Evolutionary conservation across 169 alveolate genomes (phyloP).

Genomic region (Plasmodium reichenowi): DNA sequence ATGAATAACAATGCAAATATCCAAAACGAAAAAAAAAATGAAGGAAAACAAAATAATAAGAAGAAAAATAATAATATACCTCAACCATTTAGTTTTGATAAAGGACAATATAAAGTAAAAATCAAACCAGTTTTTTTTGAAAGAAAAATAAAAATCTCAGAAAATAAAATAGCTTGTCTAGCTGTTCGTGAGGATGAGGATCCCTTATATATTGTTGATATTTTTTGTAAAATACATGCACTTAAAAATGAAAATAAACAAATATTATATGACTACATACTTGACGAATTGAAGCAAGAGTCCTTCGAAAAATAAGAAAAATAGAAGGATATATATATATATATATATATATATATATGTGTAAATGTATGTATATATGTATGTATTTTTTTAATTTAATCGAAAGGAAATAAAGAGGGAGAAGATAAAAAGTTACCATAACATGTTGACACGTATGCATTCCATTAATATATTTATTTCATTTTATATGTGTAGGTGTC

Average conservation of each 20-base stretch:
- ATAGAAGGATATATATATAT: background rate
- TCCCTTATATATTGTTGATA: slow-evolving; percentile 69
- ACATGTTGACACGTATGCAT: too few relatives aligned
- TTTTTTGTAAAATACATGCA: slow-evolving; percentile 73
- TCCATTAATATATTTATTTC: too few relatives aligned
- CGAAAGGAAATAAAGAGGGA: slow-evolving; percentile 47
- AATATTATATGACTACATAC: slow-evolving; percentile 45
- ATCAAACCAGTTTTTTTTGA: slow-evolving; percentile 74
- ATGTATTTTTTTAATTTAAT: background rate
- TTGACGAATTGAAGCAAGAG: slow-evolving; percentile 37
- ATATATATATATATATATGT: slow-evolving; percentile 1
- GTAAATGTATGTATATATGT: background rate
- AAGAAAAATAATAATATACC: background rate
- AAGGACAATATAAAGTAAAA: slow-evolving; percentile 67
- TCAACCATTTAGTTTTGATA: slow-evolving; percentile 71
- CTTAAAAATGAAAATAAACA: slow-evolving; percentile 40
- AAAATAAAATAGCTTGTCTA: slow-evolving; percentile 63
- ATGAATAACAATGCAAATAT: background rate
- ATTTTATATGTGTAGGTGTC: too few relatives aligned
- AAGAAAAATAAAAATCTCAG: slow-evolving; percentile 62
- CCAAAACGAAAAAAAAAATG: background rate
- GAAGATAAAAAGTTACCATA: too few relatives aligned
- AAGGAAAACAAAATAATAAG: background rate
- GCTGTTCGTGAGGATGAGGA: slow-evolving; percentile 72
- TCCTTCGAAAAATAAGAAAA: background rate